phyloP scores from a whole-genome alignment of 2,329 filamentous ascomycete genomes.

The Microdochium nivale region DNA sequence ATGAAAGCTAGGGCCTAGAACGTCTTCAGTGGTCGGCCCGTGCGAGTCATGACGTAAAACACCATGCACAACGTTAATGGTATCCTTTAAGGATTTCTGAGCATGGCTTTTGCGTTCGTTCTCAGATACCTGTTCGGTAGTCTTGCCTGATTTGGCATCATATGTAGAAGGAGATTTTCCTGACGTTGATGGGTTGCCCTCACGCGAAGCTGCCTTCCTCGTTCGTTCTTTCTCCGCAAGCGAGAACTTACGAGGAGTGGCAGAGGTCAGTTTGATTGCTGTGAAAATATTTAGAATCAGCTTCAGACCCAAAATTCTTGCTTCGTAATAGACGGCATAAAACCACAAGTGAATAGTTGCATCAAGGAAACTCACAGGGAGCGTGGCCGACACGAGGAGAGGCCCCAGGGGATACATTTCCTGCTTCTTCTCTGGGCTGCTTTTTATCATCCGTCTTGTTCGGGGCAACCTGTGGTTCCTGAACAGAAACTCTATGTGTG shows the following conservation, averaged over 20 bases:
- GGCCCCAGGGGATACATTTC: background rate
- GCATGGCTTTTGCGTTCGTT: too few relatives aligned
- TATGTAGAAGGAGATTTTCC: too few relatives aligned
- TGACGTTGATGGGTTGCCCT: too few relatives aligned
- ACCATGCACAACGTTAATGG: background rate
- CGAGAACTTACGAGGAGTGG: too few relatives aligned
- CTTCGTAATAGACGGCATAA: background rate
- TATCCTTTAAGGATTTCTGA: too few relatives aligned
- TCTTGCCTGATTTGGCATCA: too few relatives aligned
- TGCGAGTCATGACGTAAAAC: background rate
- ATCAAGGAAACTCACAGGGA: background rate
- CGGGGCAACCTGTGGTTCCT: background rate
- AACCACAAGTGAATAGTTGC: too few relatives aligned
- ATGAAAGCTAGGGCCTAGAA: background rate
- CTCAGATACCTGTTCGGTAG: too few relatives aligned
- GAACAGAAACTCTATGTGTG: constrained; percentile 1
- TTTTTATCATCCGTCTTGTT: background rate
- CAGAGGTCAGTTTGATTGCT: too few relatives aligned
- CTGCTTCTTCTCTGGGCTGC: background rate
- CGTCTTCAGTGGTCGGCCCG: background rate
- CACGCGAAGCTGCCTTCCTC: too few relatives aligned
- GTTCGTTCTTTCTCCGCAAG: too few relatives aligned
- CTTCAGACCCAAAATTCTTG: background rate
- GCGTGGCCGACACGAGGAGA: background rate
- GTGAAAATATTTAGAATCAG: too few relatives aligned